A percentile compares a stretch with the other conserved stretches of the same genome.
Evolutionary conservation across 805 yeast genomes (phyloP).

Genomic region (Zygoascus flipseniorum): DNA sequence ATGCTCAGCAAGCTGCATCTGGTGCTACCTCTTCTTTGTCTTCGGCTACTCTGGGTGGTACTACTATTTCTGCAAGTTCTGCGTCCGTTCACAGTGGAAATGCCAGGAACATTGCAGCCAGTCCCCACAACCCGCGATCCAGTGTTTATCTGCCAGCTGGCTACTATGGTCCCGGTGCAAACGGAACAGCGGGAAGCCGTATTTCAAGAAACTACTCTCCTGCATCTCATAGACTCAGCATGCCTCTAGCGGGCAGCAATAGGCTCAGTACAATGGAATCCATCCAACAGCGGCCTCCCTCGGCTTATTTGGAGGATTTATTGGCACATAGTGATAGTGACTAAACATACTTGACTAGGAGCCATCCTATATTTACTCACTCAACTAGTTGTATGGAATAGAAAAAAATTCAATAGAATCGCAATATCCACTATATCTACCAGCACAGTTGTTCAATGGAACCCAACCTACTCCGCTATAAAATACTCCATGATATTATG

Average conservation of each 20-base stretch:
- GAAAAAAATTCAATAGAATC: too few species aligned
- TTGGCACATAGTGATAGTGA: constrained; percentile 18
- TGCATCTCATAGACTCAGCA: constrained; percentile 6
- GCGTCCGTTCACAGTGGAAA: background rate
- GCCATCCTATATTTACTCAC: too few species aligned
- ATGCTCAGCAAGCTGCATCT: constrained; percentile 20
- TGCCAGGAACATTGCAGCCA: background rate
- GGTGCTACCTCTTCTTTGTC: constrained; percentile 3
- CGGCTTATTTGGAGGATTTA: constrained; percentile 30
- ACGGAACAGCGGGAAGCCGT: constrained; percentile 15
- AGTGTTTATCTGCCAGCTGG: constrained; percentile 24
- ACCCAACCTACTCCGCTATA: too few species aligned
- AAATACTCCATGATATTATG: background rate
- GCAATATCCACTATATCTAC: too few species aligned
- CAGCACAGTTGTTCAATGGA: too few species aligned
- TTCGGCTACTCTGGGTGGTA: constrained; percentile 1
- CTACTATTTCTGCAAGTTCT: background rate
- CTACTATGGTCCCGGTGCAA: constrained; percentile 18
- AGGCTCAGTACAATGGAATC: constrained; percentile 10
- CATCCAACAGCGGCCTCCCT: constrained; percentile 27
- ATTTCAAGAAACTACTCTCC: constrained; percentile 15
- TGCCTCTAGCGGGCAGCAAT: background rate
- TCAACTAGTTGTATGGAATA: too few species aligned
- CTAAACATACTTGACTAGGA: background rate
- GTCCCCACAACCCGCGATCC: constrained; percentile 8